Evolutionary conservation across 1,284 basidiomycete species (phyloP).

Genomic region (Microbotryum silenes-acaulis): DNA sequence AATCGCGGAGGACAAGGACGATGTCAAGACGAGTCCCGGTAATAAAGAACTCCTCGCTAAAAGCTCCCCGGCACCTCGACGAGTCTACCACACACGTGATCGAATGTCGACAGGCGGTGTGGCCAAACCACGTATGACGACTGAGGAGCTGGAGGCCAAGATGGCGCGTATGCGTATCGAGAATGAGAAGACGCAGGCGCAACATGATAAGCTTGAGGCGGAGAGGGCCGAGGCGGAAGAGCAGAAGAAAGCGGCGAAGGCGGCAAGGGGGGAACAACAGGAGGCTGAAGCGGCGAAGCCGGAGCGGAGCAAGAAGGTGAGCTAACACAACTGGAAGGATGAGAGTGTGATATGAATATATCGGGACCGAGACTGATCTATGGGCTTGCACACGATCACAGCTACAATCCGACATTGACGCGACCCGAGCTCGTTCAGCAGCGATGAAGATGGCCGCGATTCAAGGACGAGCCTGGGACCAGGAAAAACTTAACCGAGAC

Average conservation of each 20-base stretch:
- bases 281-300: not conserved
- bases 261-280: not conserved
- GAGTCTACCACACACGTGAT: too few species aligned
- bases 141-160: conserved; percentile 27
- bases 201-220: conserved; percentile 1
- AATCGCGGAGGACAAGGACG: too few species aligned
- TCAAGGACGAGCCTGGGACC: conserved; percentile 32
- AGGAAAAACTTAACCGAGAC: conserved; percentile 12
- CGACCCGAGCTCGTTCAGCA: conserved; percentile 23
- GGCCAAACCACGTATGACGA: conserved; percentile 4
- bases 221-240: not conserved
- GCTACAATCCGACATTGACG: conserved; percentile 29
- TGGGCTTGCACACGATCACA: not conserved
- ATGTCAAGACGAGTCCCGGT: too few species aligned
- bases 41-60: too few species aligned
- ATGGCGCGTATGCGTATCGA: conserved; percentile 30
- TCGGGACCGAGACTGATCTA: not conserved
- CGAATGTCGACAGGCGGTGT: too few species aligned
- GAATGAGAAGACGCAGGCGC: conserved; percentile 18
- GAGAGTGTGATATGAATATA: not conserved
- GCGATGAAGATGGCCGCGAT: conserved; percentile 24
- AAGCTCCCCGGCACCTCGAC: too few species aligned
- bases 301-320: conserved; percentile 8
- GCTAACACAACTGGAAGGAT: not conserved
- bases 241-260: not conserved